These are phyloP conservation scores for Aspergillus niger DNA, from an alignment of 2,329 filamentous ascomycete genomes.

Conservation along the genomic window DNA sequence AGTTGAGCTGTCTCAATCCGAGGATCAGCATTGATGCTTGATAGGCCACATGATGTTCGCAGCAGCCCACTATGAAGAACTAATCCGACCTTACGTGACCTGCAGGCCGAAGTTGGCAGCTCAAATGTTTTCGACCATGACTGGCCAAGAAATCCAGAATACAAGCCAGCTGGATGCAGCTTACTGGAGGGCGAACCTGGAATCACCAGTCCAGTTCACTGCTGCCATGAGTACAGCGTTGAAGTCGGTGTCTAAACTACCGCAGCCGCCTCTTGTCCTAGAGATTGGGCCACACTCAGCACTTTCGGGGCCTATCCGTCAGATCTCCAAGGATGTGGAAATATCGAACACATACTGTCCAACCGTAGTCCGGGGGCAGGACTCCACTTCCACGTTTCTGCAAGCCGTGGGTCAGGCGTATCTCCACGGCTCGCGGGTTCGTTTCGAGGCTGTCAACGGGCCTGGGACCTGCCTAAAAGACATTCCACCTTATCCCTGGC, in stretches of 20 bases:
- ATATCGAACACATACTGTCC: slow-evolving; percentile 4
- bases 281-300: slow-evolving; percentile 43
- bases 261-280: slow-evolving; percentile 15
- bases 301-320: slow-evolving; percentile 33
- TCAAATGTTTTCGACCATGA: slow-evolving; percentile 13
- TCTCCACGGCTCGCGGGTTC: slow-evolving; percentile 1
- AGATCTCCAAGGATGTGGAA: slow-evolving; percentile 15
- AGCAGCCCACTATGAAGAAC: not conserved
- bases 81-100: not conserved
- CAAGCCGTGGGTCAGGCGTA: slow-evolving; percentile 15
- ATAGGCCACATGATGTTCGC: not conserved
- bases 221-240: slow-evolving; percentile 11
- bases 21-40: not conserved
- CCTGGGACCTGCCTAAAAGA: slow-evolving; percentile 19
- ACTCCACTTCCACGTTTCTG: slow-evolving; percentile 8
- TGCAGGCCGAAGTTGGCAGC: slow-evolving; percentile 6
- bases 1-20: not conserved
- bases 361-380: slow-evolving; percentile 8
- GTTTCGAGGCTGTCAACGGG: slow-evolving; percentile 1
- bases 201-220: slow-evolving; percentile 26
- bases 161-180: not conserved
- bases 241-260: not conserved
- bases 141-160: not conserved
- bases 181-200: slow-evolving; percentile 21
- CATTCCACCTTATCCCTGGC: slow-evolving; percentile 47